Evolutionary conservation across 2,329 filamentous ascomycete species (phyloP), one percentile per base, ranked within the genome.

Genomic region (Sporothrix luriei): DNA sequence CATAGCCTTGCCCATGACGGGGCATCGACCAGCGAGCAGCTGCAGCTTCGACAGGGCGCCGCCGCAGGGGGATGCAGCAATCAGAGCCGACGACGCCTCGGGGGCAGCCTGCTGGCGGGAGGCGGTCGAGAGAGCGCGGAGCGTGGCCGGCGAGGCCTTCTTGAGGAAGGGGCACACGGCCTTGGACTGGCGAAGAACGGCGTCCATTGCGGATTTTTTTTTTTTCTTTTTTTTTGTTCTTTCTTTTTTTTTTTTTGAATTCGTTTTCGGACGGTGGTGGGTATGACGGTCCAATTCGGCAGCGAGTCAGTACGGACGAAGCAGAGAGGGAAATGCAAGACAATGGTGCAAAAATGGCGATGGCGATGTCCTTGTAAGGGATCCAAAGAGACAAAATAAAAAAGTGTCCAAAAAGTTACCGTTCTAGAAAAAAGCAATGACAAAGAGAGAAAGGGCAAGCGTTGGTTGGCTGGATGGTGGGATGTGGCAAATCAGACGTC

Each of bases 1-100:
- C 79, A 99, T 88, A 54, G 95, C 95, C 86, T 97, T 97, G 80
- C 94, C 94, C 95, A 99, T 99, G 80, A 99, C 91, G 71, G 95
- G 95, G 87, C 95, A 99, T 80, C 94, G 93, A 78, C 93, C 90
- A 76, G 93, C 95, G 77, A 97, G 89, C 75, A 95, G 88, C 84
- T 98, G 95, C 76, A 99, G 87, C 83, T 97, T 98, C 77, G 93
- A 97, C 88, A 98, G 97, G 81, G 92, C 93, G 77, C 94, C 93
- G 74, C 94, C 94, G 76, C 93, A 91, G 70, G 90, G 90, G 68
- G 91, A 91, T 21, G 69, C 10, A 7, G 52, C 33, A 16, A 49
- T 64, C 14, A 69, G 52, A 7, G 64, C 52, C 21, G 68, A 29
- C 19, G 66, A 13, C 9, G 68, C 51, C 38, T 68, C 67, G 16